A percentile compares a stretch with the other conserved stretches of the same genome.
Conservation (phyloP, 768 basidiomycete species). For the Termitomyces sp. region DNA sequence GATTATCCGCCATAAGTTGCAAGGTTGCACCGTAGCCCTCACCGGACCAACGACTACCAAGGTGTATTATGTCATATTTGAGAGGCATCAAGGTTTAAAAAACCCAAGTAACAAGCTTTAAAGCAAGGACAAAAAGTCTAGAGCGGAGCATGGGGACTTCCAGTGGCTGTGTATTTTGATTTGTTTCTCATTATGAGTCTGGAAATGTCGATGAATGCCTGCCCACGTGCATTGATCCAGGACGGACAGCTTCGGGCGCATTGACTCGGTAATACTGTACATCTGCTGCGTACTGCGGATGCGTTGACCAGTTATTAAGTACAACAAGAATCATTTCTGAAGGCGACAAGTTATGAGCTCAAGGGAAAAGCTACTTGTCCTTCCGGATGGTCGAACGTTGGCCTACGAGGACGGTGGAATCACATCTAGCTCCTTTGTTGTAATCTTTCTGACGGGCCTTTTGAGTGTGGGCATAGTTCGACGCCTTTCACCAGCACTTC, state of each 20-base stretch:
- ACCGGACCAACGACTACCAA: too few relatives aligned
- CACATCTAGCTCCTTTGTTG: constrained; percentile 27
- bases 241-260: background rate
- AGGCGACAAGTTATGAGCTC: background rate
- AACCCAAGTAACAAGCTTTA: too few relatives aligned
- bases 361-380: constrained; percentile 16
- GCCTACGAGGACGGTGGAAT: constrained; percentile 35
- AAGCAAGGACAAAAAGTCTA: too few relatives aligned
- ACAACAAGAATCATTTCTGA: background rate
- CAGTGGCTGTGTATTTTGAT: background rate
- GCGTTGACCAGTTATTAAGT: background rate
- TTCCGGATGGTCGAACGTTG: constrained; percentile 27
- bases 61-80: too few relatives aligned
- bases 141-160: background rate
- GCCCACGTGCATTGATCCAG: background rate
- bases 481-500: constrained; percentile 15
- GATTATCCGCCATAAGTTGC: background rate
- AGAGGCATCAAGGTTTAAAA: too few relatives aligned
- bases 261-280: background rate
- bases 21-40: background rate
- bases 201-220: too few relatives aligned
- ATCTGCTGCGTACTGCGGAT: background rate
- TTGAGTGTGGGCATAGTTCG: constrained; percentile 30
- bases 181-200: background rate
- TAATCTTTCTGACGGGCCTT: constrained; percentile 38